Evolutionary conservation across 805 yeast genomes (phyloP).

Genomic region (Scheffersomyces lignosus): DNA sequence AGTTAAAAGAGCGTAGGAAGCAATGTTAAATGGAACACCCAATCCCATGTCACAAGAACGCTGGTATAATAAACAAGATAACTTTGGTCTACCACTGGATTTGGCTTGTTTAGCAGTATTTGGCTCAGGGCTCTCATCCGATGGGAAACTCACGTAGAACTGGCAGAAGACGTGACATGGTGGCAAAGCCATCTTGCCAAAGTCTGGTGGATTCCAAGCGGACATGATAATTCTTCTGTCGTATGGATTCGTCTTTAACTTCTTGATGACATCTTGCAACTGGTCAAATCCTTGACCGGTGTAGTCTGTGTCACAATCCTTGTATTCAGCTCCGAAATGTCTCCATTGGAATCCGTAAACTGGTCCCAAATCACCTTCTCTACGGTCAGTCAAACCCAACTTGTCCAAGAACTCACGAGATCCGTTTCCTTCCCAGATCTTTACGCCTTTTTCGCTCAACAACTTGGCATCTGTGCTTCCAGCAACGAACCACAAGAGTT

Average conservation of each 20-base stretch:
- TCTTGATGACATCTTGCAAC: conserved; percentile 72
- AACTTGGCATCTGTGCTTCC: conserved; percentile 88
- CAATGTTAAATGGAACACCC: conserved; percentile 99
- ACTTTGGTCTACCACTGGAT: conserved; percentile 50
- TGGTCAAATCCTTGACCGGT: conserved; percentile 90
- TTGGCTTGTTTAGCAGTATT: conserved; percentile 12
- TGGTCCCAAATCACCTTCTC: conserved; percentile 96
- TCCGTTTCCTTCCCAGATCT: conserved; percentile 99
- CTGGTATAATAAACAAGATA: conserved; percentile 90
- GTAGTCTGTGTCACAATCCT: conserved; percentile 84
- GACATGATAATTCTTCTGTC: conserved; percentile 92
- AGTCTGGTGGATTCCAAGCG: conserved; percentile 99
- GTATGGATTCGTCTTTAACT: conserved; percentile 83
- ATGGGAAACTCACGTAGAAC: conserved; percentile 88
- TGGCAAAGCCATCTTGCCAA: conserved; percentile 92
- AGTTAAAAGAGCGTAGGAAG: conserved; percentile 90
- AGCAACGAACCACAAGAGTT: conserved; percentile 86
- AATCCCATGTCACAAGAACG: conserved; percentile 99
- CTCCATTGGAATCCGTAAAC: conserved; percentile 99
- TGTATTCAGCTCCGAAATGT: conserved; percentile 94
- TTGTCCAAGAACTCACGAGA: conserved; percentile 86
- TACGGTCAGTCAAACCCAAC: conserved; percentile 73
- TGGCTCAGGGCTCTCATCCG: conserved; percentile 22
- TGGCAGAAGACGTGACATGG: conserved; percentile 98
- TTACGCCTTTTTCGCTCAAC: conserved; percentile 81